Evolutionary conservation across 2,329 filamentous ascomycete species (phyloP).

Genomic region (Rutstroemia sp.): DNA sequence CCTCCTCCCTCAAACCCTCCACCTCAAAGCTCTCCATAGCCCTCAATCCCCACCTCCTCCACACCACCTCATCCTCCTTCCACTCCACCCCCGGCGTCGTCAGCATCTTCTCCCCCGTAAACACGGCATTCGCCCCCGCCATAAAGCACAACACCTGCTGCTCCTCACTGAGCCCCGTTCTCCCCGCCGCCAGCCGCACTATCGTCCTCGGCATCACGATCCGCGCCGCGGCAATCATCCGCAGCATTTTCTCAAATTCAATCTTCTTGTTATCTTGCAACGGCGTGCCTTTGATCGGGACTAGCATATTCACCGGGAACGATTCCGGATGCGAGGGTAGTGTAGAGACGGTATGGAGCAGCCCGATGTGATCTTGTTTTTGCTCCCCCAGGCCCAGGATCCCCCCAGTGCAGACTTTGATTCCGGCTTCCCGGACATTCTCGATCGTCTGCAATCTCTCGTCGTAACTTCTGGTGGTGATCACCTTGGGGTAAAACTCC

Average conservation of each 20-base stretch:
- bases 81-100: conserved; percentile 87
- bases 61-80: conserved; percentile 82
- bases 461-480: conserved; percentile 80
- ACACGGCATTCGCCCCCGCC: conserved; percentile 89
- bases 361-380: conserved; percentile 69
- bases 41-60: conserved; percentile 71
- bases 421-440: conserved; percentile 76
- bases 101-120: conserved; percentile 93
- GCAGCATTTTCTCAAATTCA: conserved; percentile 68
- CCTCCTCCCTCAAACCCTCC: conserved; percentile 15
- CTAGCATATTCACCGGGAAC: conserved; percentile 85
- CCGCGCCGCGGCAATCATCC: conserved; percentile 77
- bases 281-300: conserved; percentile 85
- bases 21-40: conserved; percentile 54
- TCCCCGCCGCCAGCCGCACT: conserved; percentile 76
- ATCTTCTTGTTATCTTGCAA: conserved; percentile 68
- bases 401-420: conserved; percentile 85
- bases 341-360: conserved; percentile 76
- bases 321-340: conserved; percentile 79
- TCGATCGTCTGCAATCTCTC: conserved; percentile 74
- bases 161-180: conserved; percentile 79
- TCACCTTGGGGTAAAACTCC: conserved; percentile 81
- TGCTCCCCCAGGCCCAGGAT: conserved; percentile 81
- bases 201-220: conserved; percentile 80
- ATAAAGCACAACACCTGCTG: conserved; percentile 86